Evolutionary conservation across 345 rosid genomes (phyloP), one percentile per base, ranked within the genome.

Genomic region (Aquilaria malaccensis): DNA sequence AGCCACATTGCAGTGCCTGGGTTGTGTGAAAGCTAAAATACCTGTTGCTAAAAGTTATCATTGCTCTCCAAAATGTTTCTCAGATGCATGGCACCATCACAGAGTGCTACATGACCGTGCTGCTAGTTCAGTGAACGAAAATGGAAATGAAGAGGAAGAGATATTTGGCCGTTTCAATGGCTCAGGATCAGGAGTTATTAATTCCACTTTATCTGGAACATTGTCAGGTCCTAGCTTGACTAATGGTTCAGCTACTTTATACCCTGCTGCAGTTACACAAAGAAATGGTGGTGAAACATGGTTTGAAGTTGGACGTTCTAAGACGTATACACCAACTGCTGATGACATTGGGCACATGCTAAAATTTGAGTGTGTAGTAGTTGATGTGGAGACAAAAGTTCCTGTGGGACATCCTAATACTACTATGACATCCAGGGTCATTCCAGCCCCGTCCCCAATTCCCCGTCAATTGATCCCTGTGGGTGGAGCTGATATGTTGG

Each of bases 81-180:
- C 80, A 3, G 90, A 87, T 76, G 85, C 90, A 62, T 87, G 94
- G 94, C 83, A 81, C 72, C 84, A 81, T 75, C 94, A 84, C 61
- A 85, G 84, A 32, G 77, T 65, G 58, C 64, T 82, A 58, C 94
- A 87, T 65, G 90, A 87, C 45, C 91, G 86, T 45, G 88, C 91
- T 62, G 81, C 86, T 33, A 85, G 79, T 77, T 73, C 84, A 50
- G 76, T 75, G 37, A 81, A 67, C 55, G 91, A 85, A 62, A 79
- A 83, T 63, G 85, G 81, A 64, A 79, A 70, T 52, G 91, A 80
- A 53, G 85, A 80, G 13, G 83, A 81, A 59, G 85, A 85, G 81
- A 55, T 82, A 58, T 85, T 80, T 66, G 89, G 89, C 45, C 85
- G 91, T 30, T 75, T 75, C 67, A 82, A 75, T 55, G 74, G 83